Evolutionary conservation across 805 yeast species (phyloP), one percentile per base, ranked within the genome.

Genomic region (Cyberlindnera subsufficiens): DNA sequence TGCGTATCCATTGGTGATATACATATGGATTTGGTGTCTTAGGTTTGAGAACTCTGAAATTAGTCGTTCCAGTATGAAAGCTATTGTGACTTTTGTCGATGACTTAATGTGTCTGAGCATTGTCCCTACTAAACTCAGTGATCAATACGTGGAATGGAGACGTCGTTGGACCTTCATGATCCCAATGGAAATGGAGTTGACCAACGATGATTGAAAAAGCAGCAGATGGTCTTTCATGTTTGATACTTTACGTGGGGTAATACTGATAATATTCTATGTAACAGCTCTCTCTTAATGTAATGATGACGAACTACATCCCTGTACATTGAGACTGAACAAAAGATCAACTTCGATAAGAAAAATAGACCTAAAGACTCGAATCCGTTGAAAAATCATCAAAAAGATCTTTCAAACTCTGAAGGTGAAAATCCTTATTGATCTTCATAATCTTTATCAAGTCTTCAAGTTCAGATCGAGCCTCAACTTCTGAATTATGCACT

Each of bases 21-120:
- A 66, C 47, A 30, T 47, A 3, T 59, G 64, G 35, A 53, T 67
- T 11, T 70, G 71, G 72, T 57, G 59, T 0, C 45, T 68, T 30
- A 55, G 72, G 39, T 60, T 64, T 35, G 74, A 69, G 41, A 61
- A 50, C 30, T 56, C 60, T 3, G 59, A 58, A 36, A 54, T 55
- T 17, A 51, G 58, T 35, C 57, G 58, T 30, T 49, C 56, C 5
- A 50, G 60, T 3, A 17, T 50, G 2, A 42, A 41, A n/a, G 31
- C 42, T 42, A 42, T 52, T 39, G 37, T 55, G 5, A 47, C 42
- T 14, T 42, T 43, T 15, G 8, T 49, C 13, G 50, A 49, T 36
- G 30, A 30, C 1, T 5, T 45, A 13, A n/a, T 43, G 25, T 25
- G 36, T 13, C 25, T 40, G 36, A 25, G 36, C 9, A 4, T 44